These are phyloP conservation scores for Gossypium aridum DNA, from an alignment of 441 rosid genomes.

Conservation along the genomic window DNA sequence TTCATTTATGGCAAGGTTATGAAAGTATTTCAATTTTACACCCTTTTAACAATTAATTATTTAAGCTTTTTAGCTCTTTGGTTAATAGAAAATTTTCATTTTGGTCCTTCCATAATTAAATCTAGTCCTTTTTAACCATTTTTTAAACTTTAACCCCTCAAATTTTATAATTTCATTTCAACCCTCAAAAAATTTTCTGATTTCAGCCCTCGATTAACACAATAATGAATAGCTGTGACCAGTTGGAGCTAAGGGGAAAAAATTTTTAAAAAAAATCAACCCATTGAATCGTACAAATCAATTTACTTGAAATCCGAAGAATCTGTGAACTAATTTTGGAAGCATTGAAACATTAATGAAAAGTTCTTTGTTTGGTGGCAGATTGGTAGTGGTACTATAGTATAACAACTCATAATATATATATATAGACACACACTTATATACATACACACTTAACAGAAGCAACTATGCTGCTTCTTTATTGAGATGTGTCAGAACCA, in stretches of 20 bases:
- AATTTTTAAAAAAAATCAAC: neutral
- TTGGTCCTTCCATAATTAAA: no score
- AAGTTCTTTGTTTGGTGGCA: neutral
- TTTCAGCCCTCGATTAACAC: neutral
- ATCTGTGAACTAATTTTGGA: neutral
- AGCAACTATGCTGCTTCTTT: neutral
- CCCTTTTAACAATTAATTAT: no score
- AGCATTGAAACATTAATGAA: neutral
- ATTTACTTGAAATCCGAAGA: neutral
- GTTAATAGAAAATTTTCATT: no score
- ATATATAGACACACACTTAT: neutral
- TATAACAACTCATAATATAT: neutral
- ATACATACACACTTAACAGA: neutral
- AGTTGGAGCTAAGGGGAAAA: neutral
- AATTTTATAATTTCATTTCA: neutral
- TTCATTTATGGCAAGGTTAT: no score
- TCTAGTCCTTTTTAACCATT: no score
- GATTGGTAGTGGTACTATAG: neutral
- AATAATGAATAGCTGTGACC: neutral
- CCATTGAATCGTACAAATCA: slow-evolving; percentile 2
- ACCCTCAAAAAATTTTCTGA: no score
- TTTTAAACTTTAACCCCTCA: neutral
- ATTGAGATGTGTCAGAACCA: neutral
- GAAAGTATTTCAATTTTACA: no score
- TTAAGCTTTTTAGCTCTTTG: no score